Evolutionary conservation across 2,329 filamentous ascomycete genomes (phyloP).

Genomic region (Metarhizium anisopliae): DNA sequence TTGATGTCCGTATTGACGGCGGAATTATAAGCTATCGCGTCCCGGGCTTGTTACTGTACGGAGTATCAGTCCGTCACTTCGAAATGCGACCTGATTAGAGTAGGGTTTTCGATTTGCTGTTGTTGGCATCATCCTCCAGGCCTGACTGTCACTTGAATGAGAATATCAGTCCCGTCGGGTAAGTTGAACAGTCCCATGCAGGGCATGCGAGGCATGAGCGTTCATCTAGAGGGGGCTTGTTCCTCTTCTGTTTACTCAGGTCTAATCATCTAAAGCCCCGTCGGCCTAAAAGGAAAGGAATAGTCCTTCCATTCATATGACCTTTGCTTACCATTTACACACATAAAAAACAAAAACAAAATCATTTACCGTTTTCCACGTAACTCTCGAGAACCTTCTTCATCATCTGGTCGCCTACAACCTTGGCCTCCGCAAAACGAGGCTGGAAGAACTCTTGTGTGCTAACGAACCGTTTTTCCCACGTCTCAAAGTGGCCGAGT

Average conservation of each 20-base stretch:
- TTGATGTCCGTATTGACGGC: not conserved
- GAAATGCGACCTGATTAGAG: too few relatives aligned
- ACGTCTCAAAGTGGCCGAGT: slow-evolving; percentile 86
- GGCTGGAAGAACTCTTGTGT: slow-evolving; percentile 91
- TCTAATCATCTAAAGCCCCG: too few relatives aligned
- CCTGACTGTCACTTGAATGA: not conserved
- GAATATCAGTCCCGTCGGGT: not conserved
- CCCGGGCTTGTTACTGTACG: too few relatives aligned
- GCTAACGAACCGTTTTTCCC: slow-evolving; percentile 80
- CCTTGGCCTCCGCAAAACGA: slow-evolving; percentile 76
- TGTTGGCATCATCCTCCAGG: not conserved
- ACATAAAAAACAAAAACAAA: not conserved
- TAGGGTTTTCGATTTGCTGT: too few relatives aligned
- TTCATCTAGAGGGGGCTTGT: not conserved
- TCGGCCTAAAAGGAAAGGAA: not conserved
- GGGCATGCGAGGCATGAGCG: not conserved
- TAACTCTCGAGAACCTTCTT: slow-evolving; percentile 85
- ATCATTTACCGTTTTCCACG: slow-evolving; percentile 19
- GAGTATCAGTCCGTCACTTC: too few relatives aligned
- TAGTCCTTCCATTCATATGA: not conserved
- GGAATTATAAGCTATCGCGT: not conserved
- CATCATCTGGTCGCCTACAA: slow-evolving; percentile 94
- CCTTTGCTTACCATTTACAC: not conserved
- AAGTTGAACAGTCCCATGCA: not conserved
- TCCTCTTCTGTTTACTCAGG: too few relatives aligned